phyloP scores from a whole-genome alignment of 495 filamentous ascomycete genomes.

The Articulospora tetracladia region DNA sequence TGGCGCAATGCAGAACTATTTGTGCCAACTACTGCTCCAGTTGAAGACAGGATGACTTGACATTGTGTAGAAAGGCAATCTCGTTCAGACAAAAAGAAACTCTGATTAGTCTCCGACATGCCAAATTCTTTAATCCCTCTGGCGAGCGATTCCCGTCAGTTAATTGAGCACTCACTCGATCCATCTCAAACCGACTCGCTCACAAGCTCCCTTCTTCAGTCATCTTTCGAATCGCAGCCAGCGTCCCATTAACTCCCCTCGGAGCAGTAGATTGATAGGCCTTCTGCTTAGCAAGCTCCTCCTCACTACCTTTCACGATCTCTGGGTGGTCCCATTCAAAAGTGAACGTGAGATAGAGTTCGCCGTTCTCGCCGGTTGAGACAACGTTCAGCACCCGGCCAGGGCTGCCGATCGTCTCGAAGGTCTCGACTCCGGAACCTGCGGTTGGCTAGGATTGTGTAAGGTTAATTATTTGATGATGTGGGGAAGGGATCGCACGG shows the following conservation, averaged over 20 bases:
- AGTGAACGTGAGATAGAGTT: conserved; percentile 50
- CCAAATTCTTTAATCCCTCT: no score
- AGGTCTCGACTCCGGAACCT: background rate
- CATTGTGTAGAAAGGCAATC: no score
- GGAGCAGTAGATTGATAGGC: conserved; percentile 20
- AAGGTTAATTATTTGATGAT: background rate
- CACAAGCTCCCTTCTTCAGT: conserved; percentile 28
- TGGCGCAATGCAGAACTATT: no score
- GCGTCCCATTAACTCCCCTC: conserved; percentile 35
- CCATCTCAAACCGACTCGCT: background rate
- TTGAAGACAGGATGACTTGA: no score
- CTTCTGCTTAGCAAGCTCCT: conserved; percentile 28
- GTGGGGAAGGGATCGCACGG: background rate
- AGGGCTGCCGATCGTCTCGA: background rate
- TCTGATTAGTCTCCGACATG: no score
- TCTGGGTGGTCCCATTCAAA: conserved; percentile 47
- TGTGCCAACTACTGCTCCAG: no score
- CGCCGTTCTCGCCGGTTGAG: conserved; percentile 38
- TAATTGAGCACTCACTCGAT: background rate
- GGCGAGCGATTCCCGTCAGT: background rate
- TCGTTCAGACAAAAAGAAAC: no score
- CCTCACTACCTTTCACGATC: conserved; percentile 23
- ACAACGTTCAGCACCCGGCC: conserved; percentile 38
- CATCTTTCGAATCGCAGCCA: conserved; percentile 33
- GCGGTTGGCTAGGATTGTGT: background rate